A percentile compares a stretch with the other conserved stretches of the same genome.
Conservation (phyloP, 345 rosid species). For the Bruguiera gymnorhiza region DNA sequence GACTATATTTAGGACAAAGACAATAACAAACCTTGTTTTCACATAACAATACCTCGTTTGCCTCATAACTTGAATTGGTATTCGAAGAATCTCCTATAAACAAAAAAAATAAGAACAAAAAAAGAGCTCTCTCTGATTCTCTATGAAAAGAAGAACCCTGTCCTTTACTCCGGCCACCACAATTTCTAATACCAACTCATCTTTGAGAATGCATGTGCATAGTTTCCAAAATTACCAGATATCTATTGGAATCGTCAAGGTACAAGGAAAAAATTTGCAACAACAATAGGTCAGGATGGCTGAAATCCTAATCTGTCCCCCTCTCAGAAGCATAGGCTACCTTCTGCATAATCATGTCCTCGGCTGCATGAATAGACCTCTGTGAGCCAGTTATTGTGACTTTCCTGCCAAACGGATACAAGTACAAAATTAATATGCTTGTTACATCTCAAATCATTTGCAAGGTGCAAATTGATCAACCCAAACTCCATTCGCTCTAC, state of each 20-base stretch:
- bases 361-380: constrained; percentile 80
- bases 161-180: constrained; percentile 11
- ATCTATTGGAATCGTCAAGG: constrained; percentile 10
- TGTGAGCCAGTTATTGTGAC: constrained; percentile 91
- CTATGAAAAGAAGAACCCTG: constrained; percentile 9
- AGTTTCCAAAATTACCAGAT: constrained; percentile 12
- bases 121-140: constrained; percentile 4
- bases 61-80: constrained; percentile 12
- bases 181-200: constrained; percentile 12
- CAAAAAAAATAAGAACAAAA: constrained; percentile 1
- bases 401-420: constrained; percentile 54
- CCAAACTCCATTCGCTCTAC: constrained; percentile 1
- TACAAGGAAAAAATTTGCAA: constrained; percentile 15
- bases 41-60: neutral
- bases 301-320: constrained; percentile 45
- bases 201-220: constrained; percentile 5
- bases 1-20: too few relatives aligned
- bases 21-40: too few relatives aligned
- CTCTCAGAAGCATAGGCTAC: constrained; percentile 84
- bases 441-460: neutral
- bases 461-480: neutral
- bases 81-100: constrained; percentile 26
- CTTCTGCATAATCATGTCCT: constrained; percentile 91
- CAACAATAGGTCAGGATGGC: constrained; percentile 14
- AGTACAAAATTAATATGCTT: neutral